These are phyloP conservation scores for Sugiyamaella mastotermitis DNA, from an alignment of 805 yeast genomes.

Conservation along the genomic window DNA sequence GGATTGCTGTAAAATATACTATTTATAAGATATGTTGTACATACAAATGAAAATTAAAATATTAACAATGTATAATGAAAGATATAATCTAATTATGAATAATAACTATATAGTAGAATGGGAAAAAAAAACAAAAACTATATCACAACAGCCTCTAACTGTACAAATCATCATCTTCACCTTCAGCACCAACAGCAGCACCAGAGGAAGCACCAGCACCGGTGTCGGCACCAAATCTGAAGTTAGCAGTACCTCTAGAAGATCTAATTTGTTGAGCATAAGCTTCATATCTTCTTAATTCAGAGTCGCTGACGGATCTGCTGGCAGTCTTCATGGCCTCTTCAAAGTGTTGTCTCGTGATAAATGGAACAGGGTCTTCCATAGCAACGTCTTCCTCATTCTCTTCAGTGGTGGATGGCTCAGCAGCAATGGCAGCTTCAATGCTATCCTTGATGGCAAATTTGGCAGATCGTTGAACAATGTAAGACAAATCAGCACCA, in stretches of 20 bases:
- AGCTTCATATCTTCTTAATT: constrained; percentile 96
- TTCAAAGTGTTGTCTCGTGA: constrained; percentile 89
- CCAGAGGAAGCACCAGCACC: constrained; percentile 36
- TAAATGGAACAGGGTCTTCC: constrained; percentile 93
- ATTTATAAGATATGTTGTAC: not conserved
- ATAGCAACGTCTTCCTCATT: constrained; percentile 53
- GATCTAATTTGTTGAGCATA: constrained; percentile 95
- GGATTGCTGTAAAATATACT: constrained; percentile 53
- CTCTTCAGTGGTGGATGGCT: constrained; percentile 30
- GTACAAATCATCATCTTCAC: constrained; percentile 64
- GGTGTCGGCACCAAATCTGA: constrained; percentile 63
- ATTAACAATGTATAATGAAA: too few relatives aligned
- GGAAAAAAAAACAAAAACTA: too few relatives aligned
- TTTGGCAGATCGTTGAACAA: constrained; percentile 98
- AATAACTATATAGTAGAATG: too few relatives aligned
- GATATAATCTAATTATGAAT: too few relatives aligned
- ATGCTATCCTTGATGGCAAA: constrained; percentile 97
- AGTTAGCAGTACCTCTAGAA: constrained; percentile 91
- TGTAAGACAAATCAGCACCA: constrained; percentile 97
- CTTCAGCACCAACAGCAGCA: constrained; percentile 42
- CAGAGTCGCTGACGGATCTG: constrained; percentile 95
- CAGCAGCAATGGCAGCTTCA: constrained; percentile 59
- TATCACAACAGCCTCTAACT: too few relatives aligned
- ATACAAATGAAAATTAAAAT: too few relatives aligned
- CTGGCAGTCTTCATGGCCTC: constrained; percentile 99